Evolutionary conservation across 2,329 filamentous ascomycete genomes (phyloP), one percentile per base, ranked within the genome.

Genomic region (Chaetothyriales sp.): DNA sequence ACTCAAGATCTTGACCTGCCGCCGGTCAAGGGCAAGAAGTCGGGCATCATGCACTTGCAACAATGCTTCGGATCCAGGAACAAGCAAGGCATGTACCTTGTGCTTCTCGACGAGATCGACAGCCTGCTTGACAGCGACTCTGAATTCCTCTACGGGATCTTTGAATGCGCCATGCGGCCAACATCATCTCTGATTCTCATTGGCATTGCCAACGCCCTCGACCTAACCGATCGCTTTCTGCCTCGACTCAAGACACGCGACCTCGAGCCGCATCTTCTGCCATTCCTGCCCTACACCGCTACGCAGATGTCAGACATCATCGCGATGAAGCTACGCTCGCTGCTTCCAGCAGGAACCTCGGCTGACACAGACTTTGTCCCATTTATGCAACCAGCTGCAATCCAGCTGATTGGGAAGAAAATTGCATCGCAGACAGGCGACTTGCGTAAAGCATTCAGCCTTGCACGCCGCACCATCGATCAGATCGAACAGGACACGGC

Each of bases 351-450:
- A 15, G 74, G 73, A 43, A 73, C 72, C 47, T 61, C 66, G 19
- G 60, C 63, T 20, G 68, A 77, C 36, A 67, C 74, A 5, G 75
- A 77, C 53, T 83, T 79, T 54, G 70, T 94, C 2, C 92, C 92
- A 0, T 95, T 96, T 62, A 79, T 98, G 53, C 90, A 96, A 62
- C 90, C 90, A 1, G 86, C 87, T 10, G 92, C 92, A 18, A 88
- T 98, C 59, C 86, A 93, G 62, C 81, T 98, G 44, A 94, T 90
- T 65, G 84, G 92, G 6, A 86, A 92, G 65, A 98, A 96, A 65
- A 86, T 98, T 15, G 84, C 92, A 3, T 87, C 84, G 49, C 90
- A 96, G 65, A 95, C 87, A 0, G 92, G 92, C 44, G 92, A 98
- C 65, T 68, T 98, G 47, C 85, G 92, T 54, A 95, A 94, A 66